A percentile compares a stretch with the other conserved stretches of the same genome.
These are phyloP conservation scores for Fragilaria radians DNA, from an alignment of 108 stramenopile genomes.

Conservation along the genomic window DNA sequence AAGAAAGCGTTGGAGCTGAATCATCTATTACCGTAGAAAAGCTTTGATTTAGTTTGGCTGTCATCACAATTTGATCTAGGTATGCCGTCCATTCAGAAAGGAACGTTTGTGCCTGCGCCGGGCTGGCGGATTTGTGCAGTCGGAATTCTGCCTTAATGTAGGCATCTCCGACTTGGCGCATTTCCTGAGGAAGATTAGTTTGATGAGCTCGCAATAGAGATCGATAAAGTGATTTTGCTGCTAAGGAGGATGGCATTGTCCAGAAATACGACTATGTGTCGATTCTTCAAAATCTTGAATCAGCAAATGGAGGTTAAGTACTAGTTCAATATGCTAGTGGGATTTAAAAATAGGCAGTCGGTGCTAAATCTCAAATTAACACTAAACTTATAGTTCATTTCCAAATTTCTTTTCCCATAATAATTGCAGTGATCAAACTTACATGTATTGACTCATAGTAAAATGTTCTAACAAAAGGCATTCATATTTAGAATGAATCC, in stretches of 20 bases:
- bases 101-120: conserved; percentile 48
- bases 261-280: too few species aligned
- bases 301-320: too few species aligned
- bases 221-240: conserved; percentile 43
- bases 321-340: too few species aligned
- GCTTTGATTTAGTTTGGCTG: conserved; percentile 39
- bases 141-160: conserved; percentile 77
- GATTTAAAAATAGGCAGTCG: too few species aligned
- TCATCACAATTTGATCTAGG: conserved; percentile 44
- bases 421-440: too few species aligned
- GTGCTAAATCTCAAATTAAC: too few species aligned
- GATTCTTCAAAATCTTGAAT: too few species aligned
- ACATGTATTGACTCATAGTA: too few species aligned
- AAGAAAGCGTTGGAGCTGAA: conserved; percentile 10
- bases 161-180: conserved; percentile 58
- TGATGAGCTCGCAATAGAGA: conserved; percentile 56
- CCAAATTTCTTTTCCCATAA: too few species aligned
- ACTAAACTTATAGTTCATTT: too few species aligned
- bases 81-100: conserved; percentile 60
- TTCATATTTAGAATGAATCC: too few species aligned
- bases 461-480: too few species aligned
- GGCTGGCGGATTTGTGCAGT: conserved; percentile 7
- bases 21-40: conserved; percentile 22
- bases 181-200: conserved; percentile 51
- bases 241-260: neutral